Conservation (phyloP, 2,329 filamentous ascomycete genomes). For the Penicillium glabrum region DNA sequence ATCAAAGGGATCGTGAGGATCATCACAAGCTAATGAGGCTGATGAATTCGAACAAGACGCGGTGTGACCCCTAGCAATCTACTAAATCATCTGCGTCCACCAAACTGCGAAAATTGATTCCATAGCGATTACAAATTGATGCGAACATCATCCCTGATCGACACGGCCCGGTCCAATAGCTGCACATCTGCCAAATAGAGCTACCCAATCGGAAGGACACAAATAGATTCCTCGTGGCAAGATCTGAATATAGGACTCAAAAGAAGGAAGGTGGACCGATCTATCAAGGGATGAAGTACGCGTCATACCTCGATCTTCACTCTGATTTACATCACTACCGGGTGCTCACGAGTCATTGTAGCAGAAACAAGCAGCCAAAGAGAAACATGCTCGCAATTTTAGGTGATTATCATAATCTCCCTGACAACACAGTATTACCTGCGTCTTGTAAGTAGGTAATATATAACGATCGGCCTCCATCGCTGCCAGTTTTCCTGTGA, state of each 20-base stretch:
- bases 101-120: too few relatives aligned
- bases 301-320: slow-evolving; percentile 5
- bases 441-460: too few relatives aligned
- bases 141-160: slow-evolving; percentile 2
- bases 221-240: background rate
- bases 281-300: slow-evolving; percentile 6
- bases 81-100: background rate
- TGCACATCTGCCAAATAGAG: background rate
- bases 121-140: background rate
- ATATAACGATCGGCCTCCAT: background rate
- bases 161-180: slow-evolving; percentile 3
- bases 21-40: background rate
- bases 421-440: background rate
- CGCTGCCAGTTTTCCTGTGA: background rate
- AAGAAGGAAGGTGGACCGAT: background rate
- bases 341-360: background rate
- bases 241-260: background rate
- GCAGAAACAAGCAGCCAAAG: background rate
- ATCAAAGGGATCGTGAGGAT: background rate
- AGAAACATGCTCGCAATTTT: background rate
- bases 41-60: background rate
- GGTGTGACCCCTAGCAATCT: background rate
- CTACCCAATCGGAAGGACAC: background rate
- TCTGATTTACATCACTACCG: background rate
- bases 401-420: background rate